phyloP scores from a whole-genome alignment of 192 early-diverging fungal species.

The Diversispora eburnea region DNA sequence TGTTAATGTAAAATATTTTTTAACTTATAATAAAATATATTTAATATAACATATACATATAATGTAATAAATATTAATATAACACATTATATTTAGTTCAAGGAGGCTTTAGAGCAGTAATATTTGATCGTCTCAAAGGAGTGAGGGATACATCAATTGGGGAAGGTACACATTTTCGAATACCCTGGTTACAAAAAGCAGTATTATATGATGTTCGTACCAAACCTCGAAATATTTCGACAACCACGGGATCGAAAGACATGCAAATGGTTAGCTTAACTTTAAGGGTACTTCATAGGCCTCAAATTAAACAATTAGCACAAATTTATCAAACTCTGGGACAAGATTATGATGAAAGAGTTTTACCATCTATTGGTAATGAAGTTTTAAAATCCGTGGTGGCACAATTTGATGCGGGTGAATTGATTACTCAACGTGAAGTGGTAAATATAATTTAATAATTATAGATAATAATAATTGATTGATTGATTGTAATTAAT shows the following conservation, averaged over 20 bases:
- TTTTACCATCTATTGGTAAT: conserved; percentile 97
- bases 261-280: conserved; percentile 98
- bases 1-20: not conserved
- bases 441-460: conserved; percentile 43
- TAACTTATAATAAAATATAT: not conserved
- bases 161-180: conserved; percentile 96
- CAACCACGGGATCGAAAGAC: conserved; percentile 98
- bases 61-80: too few species aligned
- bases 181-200: conserved; percentile 95
- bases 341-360: conserved; percentile 94
- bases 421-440: conserved; percentile 98
- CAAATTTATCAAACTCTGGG: conserved; percentile 89
- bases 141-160: conserved; percentile 73
- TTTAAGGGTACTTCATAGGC: conserved; percentile 87
- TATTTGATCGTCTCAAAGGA: conserved; percentile 94
- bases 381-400: conserved; percentile 98
- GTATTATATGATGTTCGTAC: conserved; percentile 91
- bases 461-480: conserved; percentile 15
- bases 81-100: conserved; percentile 65
- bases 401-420: conserved; percentile 96
- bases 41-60: not conserved
- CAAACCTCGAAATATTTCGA: conserved; percentile 94
- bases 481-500: not conserved
- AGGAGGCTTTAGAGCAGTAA: conserved; percentile 93
- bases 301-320: conserved; percentile 70